A percentile compares a stretch with the other conserved stretches of the same genome.
Conservation (phyloP, 2,329 filamentous ascomycete genomes). For the Exophiala sp. region DNA sequence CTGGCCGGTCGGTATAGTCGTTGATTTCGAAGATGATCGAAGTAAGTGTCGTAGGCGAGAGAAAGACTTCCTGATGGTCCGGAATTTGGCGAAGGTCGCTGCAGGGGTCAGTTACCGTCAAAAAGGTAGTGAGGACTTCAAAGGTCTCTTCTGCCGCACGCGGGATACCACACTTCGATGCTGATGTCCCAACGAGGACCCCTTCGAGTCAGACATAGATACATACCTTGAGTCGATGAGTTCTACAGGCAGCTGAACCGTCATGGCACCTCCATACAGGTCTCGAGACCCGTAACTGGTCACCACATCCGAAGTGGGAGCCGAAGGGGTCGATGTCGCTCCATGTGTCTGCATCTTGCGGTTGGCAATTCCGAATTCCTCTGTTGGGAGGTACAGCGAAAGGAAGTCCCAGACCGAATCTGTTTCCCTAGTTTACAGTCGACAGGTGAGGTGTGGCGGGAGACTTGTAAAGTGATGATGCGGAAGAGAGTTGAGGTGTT, state of each 20-base stretch:
- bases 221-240: conserved; percentile 28
- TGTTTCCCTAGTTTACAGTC: too few species aligned
- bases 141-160: too few species aligned
- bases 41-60: conserved; percentile 75
- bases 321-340: neutral
- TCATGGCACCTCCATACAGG: conserved; percentile 29
- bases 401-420: too few species aligned
- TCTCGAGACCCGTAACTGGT: conserved; percentile 15
- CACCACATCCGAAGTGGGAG: neutral
- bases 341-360: neutral
- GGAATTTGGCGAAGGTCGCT: conserved; percentile 29
- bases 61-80: conserved; percentile 84
- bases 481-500: neutral
- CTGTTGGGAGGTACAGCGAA: too few species aligned
- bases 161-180: too few species aligned
- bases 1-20: conserved; percentile 57
- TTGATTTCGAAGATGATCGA: conserved; percentile 87
- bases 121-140: too few species aligned
- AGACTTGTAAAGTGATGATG: too few species aligned
- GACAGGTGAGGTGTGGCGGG: too few species aligned
- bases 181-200: too few species aligned
- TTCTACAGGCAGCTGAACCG: conserved; percentile 23
- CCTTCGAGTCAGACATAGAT: too few species aligned
- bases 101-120: neutral
- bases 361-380: too few species aligned